Evolutionary conservation across 2,329 filamentous ascomycete species (phyloP).

Genomic region (Sarocladium oryzae): DNA sequence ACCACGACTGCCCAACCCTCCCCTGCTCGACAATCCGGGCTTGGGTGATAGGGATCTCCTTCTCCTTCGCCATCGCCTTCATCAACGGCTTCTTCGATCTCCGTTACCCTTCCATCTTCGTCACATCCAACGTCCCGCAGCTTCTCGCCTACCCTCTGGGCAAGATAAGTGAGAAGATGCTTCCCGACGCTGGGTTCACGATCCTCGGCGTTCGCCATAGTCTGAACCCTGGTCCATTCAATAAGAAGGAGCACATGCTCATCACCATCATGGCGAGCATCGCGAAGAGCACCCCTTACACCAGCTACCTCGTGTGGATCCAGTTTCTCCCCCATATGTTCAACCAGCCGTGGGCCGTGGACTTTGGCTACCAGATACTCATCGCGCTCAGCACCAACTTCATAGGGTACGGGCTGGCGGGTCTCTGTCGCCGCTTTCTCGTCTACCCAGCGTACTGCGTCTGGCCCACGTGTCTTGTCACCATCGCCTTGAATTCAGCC

Average conservation of each 20-base stretch:
- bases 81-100: conserved; percentile 54
- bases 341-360: conserved; percentile 45
- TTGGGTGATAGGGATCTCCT: conserved; percentile 47
- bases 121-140: conserved; percentile 52
- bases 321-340: conserved; percentile 47
- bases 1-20: conserved; percentile 43
- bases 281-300: conserved; percentile 45
- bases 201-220: conserved; percentile 39
- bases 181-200: conserved; percentile 45
- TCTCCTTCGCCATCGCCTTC: conserved; percentile 41
- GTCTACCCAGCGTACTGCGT: conserved; percentile 50
- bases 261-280: conserved; percentile 59
- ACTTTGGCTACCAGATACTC: conserved; percentile 48
- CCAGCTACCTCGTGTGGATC: conserved; percentile 49
- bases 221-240: conserved; percentile 51
- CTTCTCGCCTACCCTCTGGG: conserved; percentile 50
- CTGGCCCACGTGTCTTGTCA: conserved; percentile 51
- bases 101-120: conserved; percentile 46
- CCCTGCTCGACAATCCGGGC: conserved; percentile 49
- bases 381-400: conserved; percentile 50
- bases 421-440: conserved; percentile 45
- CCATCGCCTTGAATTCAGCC: conserved; percentile 46
- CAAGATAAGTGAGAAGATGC: conserved; percentile 40
- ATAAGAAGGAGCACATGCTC: conserved; percentile 55
- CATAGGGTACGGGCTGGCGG: conserved; percentile 52